Conservation (phyloP, 768 basidiomycete genomes). For the Tulasnella sp. region DNA sequence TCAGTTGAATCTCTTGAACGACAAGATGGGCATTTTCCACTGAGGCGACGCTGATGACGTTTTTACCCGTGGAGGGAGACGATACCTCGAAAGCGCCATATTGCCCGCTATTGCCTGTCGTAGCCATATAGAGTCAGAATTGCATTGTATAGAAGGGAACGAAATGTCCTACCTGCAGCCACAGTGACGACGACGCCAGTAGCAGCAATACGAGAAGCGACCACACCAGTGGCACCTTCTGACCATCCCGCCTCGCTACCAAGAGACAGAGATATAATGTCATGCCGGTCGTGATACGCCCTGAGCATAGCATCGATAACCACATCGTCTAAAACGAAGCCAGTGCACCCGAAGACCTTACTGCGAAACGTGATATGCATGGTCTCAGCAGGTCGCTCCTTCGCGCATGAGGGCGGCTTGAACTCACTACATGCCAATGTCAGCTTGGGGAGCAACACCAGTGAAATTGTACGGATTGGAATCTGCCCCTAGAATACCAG, state of each 20-base stretch:
- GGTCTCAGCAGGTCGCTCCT: not conserved
- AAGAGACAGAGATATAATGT: slow-evolving; percentile 16
- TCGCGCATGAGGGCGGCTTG: not conserved
- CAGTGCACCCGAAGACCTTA: slow-evolving; percentile 22
- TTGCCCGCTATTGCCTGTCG: slow-evolving; percentile 34
- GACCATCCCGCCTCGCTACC: not conserved
- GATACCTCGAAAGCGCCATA: slow-evolving; percentile 38
- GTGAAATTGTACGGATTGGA: slow-evolving; percentile 52
- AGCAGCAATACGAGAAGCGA: slow-evolving; percentile 53
- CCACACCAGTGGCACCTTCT: slow-evolving; percentile 35
- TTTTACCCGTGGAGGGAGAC: slow-evolving; percentile 36
- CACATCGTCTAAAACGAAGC: not conserved
- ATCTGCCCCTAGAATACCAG: not conserved
- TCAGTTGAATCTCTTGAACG: not conserved
- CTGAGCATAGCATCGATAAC: slow-evolving; percentile 4
- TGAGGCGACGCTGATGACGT: slow-evolving; percentile 36
- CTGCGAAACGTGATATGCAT: not conserved
- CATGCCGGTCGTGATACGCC: slow-evolving; percentile 10
- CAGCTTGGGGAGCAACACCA: slow-evolving; percentile 63
- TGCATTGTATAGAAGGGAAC: not conserved
- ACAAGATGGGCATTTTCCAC: slow-evolving; percentile 26
- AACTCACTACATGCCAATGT: slow-evolving; percentile 36
- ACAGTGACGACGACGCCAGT: slow-evolving; percentile 55
- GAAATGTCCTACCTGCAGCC: slow-evolving; percentile 1
- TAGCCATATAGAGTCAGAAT: not conserved